Evolutionary conservation across 345 rosid genomes (phyloP), one percentile per base, ranked within the genome.

Genomic region (Durio zibethinus): DNA sequence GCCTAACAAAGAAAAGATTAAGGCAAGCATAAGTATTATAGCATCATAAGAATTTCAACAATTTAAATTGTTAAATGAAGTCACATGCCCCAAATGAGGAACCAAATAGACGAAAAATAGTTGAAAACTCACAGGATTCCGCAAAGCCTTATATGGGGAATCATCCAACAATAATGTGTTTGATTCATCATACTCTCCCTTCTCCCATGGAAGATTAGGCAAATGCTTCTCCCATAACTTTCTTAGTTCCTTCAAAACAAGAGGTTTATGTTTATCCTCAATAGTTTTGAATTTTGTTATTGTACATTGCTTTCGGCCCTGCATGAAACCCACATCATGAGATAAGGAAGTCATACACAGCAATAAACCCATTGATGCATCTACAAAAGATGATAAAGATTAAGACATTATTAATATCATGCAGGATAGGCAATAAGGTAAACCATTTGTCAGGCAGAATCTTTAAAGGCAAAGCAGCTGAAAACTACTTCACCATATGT

Each of bases 81-180:
- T 62, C 56, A 63, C 23, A 25, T 20, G 48, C 3, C 38, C 23
- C 29, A 81, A 47, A 54, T 16, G 50, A 59, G 33, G 68, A 53
- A 65, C 5, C 43, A 38, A 40, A 52, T 4, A 66, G 31, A 18
- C n/a, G 20, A 29, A 42, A 71, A 33, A 56, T 60, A 67, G 45
- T 59, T 11, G 7, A 70, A 60, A 56, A 78, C 82, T 83, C 81
- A 95, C 97, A 23, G 97, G 93, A 86, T 95, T 95, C 76, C 89
- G 89, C 83, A 95, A 82, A 33, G 97, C 91, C 78, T 95, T 96
- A 80, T 96, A 86, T 1, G 97, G 97, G 42, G 97, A 93, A 82
- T 95, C 99, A 69, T 93, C 98, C 82, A 93, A 57, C 77, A 93
- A 73, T 72, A 92, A 80, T 6, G 99, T 96, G 83, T 96, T 93